Base-by-base conservation (phyloP, 2,329 filamentous ascomycete species). In the Fusarium brevicatenulatum region DNA sequence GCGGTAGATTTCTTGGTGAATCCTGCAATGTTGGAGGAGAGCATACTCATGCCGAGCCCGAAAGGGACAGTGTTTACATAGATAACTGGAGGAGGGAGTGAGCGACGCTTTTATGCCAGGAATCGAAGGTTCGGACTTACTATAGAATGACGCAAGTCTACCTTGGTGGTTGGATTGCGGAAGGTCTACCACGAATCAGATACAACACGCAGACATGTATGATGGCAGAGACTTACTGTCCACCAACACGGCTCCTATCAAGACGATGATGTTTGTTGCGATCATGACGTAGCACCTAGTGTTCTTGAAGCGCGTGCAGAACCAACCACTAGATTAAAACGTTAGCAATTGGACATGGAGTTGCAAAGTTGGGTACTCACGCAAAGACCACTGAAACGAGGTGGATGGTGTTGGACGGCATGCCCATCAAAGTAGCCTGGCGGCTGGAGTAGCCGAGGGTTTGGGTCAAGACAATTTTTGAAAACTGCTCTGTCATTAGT, bases 171-270 rank as follows among this genome's bases (percentile, higher is more conserved):
- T 53, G 1, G 19, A n/a, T 39, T 28, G 13, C 2, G 50, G 23
- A 4, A 39, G 34, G 23, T 53, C 50, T 53, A 6, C 2, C 13
- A 15, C 32, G 32, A 13, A 15, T 53, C 23, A 53, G 50, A 53
- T 16, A n/a, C 8, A 2, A 16, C 0, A 11, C 2, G 19, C 7
- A n/a, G 34, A 25, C 1, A 9, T 21, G 0, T 4, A 5, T 16
- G 0, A 21, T 13, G 19, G 0, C 10, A 3, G 13, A 16, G 1
- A 53, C 50, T 53, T 5, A 53, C 50, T 39, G 2, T 37, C 50
- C 7, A 53, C 50, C 5, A 39, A n/a, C 4, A 53, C 50, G 13
- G 50, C 50, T 4, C 50, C 50, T 39, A 39, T 28, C 23, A 53
- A 18, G 9, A 53, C 50, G 7, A 53, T 39, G 0, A 39, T 9